Conservation (phyloP, 495 filamentous ascomycete species). For the Aspergillus cristatus region DNA sequence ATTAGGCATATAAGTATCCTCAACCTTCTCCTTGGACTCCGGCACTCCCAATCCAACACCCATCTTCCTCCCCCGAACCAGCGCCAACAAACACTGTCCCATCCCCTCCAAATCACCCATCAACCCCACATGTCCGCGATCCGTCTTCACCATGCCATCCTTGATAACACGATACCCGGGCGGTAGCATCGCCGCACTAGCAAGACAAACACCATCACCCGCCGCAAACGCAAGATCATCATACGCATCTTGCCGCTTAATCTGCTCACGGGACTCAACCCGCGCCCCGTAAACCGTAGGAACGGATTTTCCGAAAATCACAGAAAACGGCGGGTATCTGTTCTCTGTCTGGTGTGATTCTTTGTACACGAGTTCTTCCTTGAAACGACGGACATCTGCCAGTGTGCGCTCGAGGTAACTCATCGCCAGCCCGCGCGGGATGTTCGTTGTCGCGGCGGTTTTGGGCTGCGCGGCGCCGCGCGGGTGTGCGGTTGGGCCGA, state of each 20-base stretch:
- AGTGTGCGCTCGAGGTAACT: slow-evolving; percentile 74
- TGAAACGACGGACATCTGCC: slow-evolving; percentile 60
- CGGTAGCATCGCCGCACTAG: slow-evolving; percentile 78
- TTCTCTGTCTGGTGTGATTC: slow-evolving; percentile 52
- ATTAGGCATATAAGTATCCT: too few species aligned
- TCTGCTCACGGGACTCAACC: slow-evolving; percentile 57
- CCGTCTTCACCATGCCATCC: slow-evolving; percentile 66
- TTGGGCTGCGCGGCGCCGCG: slow-evolving; percentile 21
- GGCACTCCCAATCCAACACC: slow-evolving; percentile 52
- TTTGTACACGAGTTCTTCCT: slow-evolving; percentile 55
- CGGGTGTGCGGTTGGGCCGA: slow-evolving; percentile 23
- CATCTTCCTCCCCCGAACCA: slow-evolving; percentile 56
- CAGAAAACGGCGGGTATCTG: slow-evolving; percentile 67
- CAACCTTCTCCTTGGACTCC: too few species aligned
- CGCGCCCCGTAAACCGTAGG: slow-evolving; percentile 77
- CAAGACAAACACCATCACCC: slow-evolving; percentile 86
- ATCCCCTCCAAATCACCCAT: slow-evolving; percentile 79
- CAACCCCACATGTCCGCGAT: slow-evolving; percentile 77
- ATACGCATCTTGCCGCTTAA: slow-evolving; percentile 69
- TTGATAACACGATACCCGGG: slow-evolving; percentile 62
- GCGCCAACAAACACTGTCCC: slow-evolving; percentile 59
- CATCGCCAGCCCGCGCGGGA: slow-evolving; percentile 46
- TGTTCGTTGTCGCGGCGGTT: slow-evolving; percentile 33
- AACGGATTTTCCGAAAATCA: slow-evolving; percentile 82
- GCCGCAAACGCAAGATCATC: slow-evolving; percentile 80